Conservation (phyloP, 805 yeast genomes). For the Millerozyma miso region DNA sequence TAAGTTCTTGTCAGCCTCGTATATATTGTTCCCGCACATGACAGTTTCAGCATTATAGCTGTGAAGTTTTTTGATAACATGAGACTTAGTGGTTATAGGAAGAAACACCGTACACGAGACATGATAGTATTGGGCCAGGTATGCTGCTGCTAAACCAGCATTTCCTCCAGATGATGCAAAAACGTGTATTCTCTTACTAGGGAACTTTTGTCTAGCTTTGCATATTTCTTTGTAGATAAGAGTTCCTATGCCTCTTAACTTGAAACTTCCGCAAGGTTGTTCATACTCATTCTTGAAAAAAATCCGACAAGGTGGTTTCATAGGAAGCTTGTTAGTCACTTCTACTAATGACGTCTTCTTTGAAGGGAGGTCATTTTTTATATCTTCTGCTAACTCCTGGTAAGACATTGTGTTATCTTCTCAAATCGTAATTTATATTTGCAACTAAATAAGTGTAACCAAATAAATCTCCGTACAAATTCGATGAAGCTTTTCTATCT, state of each 20-base stretch:
- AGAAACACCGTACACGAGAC: conserved; percentile 58
- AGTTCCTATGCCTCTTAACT: conserved; percentile 51
- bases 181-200: conserved; percentile 32
- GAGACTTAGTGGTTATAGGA: conserved; percentile 45
- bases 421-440: no score
- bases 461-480: no score
- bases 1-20: conserved; percentile 48
- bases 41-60: conserved; percentile 49
- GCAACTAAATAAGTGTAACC: no score
- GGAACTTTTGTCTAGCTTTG: conserved; percentile 12
- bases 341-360: conserved; percentile 37
- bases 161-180: conserved; percentile 55
- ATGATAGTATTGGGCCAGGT: conserved; percentile 33
- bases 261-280: conserved; percentile 56
- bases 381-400: neutral
- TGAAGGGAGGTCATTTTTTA: conserved; percentile 16
- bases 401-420: neutral
- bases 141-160: conserved; percentile 54
- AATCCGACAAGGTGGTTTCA: conserved; percentile 37
- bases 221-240: conserved; percentile 32
- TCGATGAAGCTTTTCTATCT: no score
- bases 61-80: conserved; percentile 43
- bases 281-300: conserved; percentile 47
- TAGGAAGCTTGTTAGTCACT: conserved; percentile 28
- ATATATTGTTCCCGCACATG: conserved; percentile 42